Percentiles rank a stretch among this genome's conserved stretches.
Conservation (phyloP, 1,284 basidiomycete genomes). For the Papiliotrema nemorosa region DNA sequence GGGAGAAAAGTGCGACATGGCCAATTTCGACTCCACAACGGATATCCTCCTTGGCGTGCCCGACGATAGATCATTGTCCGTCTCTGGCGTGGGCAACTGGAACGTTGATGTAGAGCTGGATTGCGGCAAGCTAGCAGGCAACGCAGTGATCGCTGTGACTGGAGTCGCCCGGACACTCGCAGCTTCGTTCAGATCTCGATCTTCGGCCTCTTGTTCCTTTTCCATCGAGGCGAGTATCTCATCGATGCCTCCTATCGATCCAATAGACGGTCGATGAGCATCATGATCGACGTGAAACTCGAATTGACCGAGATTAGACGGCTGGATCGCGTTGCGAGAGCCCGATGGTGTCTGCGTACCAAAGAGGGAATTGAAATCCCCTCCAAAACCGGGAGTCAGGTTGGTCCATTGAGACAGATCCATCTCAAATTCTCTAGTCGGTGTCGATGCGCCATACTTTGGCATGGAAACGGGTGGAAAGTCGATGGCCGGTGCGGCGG, state of each 20-base stretch:
- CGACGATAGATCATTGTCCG: conserved; percentile 18
- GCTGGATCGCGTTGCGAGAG: conserved; percentile 11
- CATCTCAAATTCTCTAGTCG: conserved; percentile 36
- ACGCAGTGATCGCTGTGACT: neutral
- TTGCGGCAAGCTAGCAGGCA: neutral
- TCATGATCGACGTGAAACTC: conserved; percentile 7
- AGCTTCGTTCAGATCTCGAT: conserved; percentile 9
- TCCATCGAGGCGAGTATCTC: conserved; percentile 42
- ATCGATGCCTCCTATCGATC: conserved; percentile 20
- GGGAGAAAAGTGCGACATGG: neutral
- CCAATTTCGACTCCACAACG: neutral
- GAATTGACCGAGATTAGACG: conserved; percentile 7
- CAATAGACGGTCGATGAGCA: neutral
- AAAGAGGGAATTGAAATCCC: conserved; percentile 15
- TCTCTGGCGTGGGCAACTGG: conserved; percentile 35
- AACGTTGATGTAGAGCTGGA: conserved; percentile 1
- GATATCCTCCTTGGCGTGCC: no score
- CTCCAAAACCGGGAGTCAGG: conserved; percentile 28
- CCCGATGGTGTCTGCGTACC: conserved; percentile 17
- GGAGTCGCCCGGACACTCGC: neutral
- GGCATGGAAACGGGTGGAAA: conserved; percentile 7
- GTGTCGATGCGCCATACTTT: conserved; percentile 34
- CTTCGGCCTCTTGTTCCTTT: conserved; percentile 25
- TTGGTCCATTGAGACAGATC: conserved; percentile 35
- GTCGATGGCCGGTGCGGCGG: neutral